Base-by-base conservation (phyloP, 345 rosid species). In the Acer negundo region DNA sequence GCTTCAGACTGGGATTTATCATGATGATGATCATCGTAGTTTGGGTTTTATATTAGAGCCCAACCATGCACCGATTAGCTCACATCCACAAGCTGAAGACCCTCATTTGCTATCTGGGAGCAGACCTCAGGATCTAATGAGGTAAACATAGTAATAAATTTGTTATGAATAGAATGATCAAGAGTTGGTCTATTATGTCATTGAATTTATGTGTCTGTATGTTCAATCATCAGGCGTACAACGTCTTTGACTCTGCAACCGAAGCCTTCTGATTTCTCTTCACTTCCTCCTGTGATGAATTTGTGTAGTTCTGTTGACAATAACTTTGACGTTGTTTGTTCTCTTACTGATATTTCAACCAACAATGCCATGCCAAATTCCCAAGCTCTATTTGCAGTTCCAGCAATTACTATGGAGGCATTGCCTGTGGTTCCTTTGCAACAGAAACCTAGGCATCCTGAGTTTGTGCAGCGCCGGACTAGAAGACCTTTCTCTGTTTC, bases 11-110 rank as follows among this genome's bases (percentile, higher is more conserved):
- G 77, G 83, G 15, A 79, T 84, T 49, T 84, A 78, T 66, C 69
- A 75, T 40, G 77, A 77, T 62, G 64, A 72, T 24, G 70, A 79
- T 66, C 75, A 20, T 61, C 23, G 16, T 51, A 53, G 49, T 26
- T 71, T 84, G 76, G 83, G 81, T 15, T 82, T 81, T 67, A 62
- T 17, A 17, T 78, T 84, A 67, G 85, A 82, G 81, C 83, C 78
- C 6, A 61, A 42, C 16, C 65, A 31, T 44, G 4, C 66, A 1
- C 59, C 66, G 12, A 42, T 76, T 38, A 55, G 19, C 17, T 38
- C 75, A 19, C 58, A 80, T 78, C 9, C 44, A 38, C 19, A 53
- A 67, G 12, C 68, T 11, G 59, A 55, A 31, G 70, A 40, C 69
- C 40, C 70, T 28, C 47, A 3, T n/a, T n/a, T 64, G 68, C 20